These are phyloP conservation scores for Aquilaria yunnanensis DNA, from an alignment of 345 rosid genomes.

Conservation along the genomic window DNA sequence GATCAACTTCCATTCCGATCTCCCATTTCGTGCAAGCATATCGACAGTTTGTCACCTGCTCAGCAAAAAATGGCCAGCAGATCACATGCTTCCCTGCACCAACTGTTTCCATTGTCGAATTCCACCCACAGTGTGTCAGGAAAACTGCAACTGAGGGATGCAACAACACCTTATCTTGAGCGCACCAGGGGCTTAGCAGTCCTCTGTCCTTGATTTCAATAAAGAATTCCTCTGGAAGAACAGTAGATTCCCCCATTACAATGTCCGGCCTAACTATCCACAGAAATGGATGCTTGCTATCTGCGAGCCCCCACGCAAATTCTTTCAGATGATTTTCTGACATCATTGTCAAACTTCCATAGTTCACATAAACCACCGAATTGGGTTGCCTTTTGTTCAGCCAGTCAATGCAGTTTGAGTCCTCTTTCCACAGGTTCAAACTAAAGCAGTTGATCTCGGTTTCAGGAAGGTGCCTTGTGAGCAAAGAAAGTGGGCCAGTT, in stretches of 20 bases:
- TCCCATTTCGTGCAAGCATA: slow-evolving; percentile 11
- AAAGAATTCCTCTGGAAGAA: neutral
- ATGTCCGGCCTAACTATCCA: slow-evolving; percentile 16
- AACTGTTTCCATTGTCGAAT: slow-evolving; percentile 9
- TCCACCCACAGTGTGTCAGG: slow-evolving; percentile 18
- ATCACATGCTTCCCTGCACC: slow-evolving; percentile 14
- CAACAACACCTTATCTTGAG: slow-evolving; percentile 8
- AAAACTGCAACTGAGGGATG: slow-evolving; percentile 9
- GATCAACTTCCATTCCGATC: slow-evolving; percentile 5
- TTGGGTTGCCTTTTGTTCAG: slow-evolving; percentile 4
- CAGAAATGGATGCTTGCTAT: slow-evolving; percentile 13
- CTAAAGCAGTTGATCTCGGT: neutral
- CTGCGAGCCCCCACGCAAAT: slow-evolving; percentile 21
- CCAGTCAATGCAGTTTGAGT: slow-evolving; percentile 7
- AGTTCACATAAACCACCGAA: slow-evolving; percentile 13
- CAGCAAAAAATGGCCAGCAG: slow-evolving; percentile 18
- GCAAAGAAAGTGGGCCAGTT: slow-evolving; percentile 32
- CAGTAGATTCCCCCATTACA: neutral
- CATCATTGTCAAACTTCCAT: slow-evolving; percentile 12
- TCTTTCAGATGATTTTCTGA: slow-evolving; percentile 6
- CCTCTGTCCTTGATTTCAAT: slow-evolving; percentile 9
- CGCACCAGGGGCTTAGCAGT: slow-evolving; percentile 16
- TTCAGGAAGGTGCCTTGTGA: slow-evolving; percentile 14
- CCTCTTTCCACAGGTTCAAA: slow-evolving; percentile 12
- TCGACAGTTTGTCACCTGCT: slow-evolving; percentile 12